Evolutionary conservation across 495 filamentous ascomycete species (phyloP), one percentile per base, ranked within the genome.

Genomic region (Clohesyomyces aquaticus): DNA sequence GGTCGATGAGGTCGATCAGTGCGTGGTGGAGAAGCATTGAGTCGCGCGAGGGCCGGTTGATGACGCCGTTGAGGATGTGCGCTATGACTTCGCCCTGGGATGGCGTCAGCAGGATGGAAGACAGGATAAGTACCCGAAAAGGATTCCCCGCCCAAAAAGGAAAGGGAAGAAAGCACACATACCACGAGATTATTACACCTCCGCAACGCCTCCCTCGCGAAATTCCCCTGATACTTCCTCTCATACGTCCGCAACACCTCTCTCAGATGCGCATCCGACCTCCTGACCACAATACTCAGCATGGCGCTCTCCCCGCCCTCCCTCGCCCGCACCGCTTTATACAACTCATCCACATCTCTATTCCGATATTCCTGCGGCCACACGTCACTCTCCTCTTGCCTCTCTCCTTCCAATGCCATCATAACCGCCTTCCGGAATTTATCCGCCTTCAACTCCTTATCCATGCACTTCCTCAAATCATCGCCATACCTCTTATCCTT

Each of bases 1-100:
- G 63, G 4, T 71, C 68, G 48, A 71, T 71, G 50, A 78, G 66
- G 56, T 78, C 76, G 32, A 82, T 83, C 38, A 97, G 83, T 3
- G 94, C 93, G 77, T 98, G 94, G 74, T 96, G 87, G 28, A 98
- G 81, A n/a, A 98, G 87, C 38, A 98, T 83, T 4, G 93, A 91
- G 74, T 98, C 94, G 54, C 94, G 93, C 65, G 96, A 88, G 32
- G 94, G 92, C 48, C 90, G 88, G 77, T 98, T 97, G 76, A 97
- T 93, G 42, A 93, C 87, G 70, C 95, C 94, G 76, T 96, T 96
- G 72, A 98, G 89, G 63, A 98, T 90, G 77, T 98, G 94, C 12
- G 93, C 91, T 22, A 98, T 85, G 19, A 94, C 85, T 77, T 98
- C 94, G 48, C 94, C 94, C 94, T 97, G 68, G 54, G 47, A 48